These are phyloP conservation scores for Metschnikowia chrysomelidarum DNA, from an alignment of 805 yeast genomes.

Conservation along the genomic window DNA sequence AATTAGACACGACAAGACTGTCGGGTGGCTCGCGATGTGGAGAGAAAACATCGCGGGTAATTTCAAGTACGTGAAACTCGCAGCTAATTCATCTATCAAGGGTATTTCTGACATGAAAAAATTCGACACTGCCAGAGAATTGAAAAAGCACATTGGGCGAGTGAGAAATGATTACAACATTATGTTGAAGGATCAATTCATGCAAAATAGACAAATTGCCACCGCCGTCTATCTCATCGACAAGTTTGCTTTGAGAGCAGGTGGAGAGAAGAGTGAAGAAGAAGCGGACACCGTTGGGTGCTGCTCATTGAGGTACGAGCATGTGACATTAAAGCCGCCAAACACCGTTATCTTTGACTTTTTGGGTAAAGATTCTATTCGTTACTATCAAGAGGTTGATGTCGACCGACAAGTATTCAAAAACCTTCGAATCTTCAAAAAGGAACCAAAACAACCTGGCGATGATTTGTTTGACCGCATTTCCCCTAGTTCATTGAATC, in stretches of 20 bases:
- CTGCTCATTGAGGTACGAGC: conserved; percentile 90
- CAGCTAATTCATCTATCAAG: conserved; percentile 85
- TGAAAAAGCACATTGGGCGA: conserved; percentile 65
- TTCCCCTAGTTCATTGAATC: conserved; percentile 79
- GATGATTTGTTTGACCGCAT: conserved; percentile 90
- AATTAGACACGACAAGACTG: conserved; percentile 81
- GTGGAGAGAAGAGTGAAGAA: conserved; percentile 95
- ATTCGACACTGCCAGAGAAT: conserved; percentile 89
- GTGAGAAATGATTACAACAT: conserved; percentile 74
- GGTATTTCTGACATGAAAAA: conserved; percentile 89
- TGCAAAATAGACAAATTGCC: conserved; percentile 89
- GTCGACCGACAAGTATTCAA: conserved; percentile 92
- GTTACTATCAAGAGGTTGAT: conserved; percentile 88
- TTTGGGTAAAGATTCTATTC: conserved; percentile 91
- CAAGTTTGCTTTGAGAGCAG: conserved; percentile 92
- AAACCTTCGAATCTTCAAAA: conserved; percentile 81
- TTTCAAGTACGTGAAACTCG: conserved; percentile 85
- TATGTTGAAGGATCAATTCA: conserved; percentile 67
- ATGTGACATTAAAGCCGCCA: conserved; percentile 82
- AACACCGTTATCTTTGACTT: conserved; percentile 85
- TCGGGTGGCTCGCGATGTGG: conserved; percentile 97
- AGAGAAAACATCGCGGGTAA: conserved; percentile 84
- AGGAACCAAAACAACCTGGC: conserved; percentile 85
- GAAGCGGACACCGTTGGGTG: conserved; percentile 99
- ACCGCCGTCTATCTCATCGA: conserved; percentile 93